Evolutionary conservation across 768 basidiomycete genomes (phyloP), one percentile per base, ranked within the genome.

Genomic region (Boletus reticulatus): DNA sequence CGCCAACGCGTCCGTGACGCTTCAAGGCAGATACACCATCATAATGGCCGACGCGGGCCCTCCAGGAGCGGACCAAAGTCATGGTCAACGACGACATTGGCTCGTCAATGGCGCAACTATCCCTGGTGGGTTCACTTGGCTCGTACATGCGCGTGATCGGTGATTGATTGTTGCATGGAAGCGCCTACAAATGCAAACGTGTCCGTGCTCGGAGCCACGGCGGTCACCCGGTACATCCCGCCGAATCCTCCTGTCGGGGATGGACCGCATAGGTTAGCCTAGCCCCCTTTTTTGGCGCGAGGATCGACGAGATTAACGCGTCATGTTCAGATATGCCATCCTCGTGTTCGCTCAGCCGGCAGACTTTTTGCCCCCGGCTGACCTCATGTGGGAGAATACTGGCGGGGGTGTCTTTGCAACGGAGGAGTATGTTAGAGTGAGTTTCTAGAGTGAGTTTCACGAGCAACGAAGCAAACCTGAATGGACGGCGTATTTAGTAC

Each of bases 21-120:
- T 87, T 50, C 67, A 67, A 37, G 81, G 79, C 13, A 78, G 71
- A 41, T 90, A 79, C 72, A 89, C 89, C 24, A 67, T 92, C 36
- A 76, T 81, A 49, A 88, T 94, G 88, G 79, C 84, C 31, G 91
- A 94, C 62, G 87, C 88, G 13, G 84, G 83, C 55, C 66, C 80
- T 22, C 85, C 86, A 37, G 89, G 89, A 38, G 73, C 80, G 46
- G 77, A 86, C 59, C 73, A 83, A 51, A 69, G 77, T 37, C 71
- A 74, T 10, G 85, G 83, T 19, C 83, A 85, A 60, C 89, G 83
- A 48, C 80, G 88, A 51, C 92, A 92, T 74, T 93, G 89, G 90
- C 81, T 93, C 46, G 82, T 85, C 57, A 90, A 92, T 68, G 76
- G 79, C 22, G 88, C 81, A 17, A 76, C 75, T 4, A 55, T 87